Evolutionary conservation across 805 yeast species (phyloP).

Genomic region (Lipomyces anomalus): DNA sequence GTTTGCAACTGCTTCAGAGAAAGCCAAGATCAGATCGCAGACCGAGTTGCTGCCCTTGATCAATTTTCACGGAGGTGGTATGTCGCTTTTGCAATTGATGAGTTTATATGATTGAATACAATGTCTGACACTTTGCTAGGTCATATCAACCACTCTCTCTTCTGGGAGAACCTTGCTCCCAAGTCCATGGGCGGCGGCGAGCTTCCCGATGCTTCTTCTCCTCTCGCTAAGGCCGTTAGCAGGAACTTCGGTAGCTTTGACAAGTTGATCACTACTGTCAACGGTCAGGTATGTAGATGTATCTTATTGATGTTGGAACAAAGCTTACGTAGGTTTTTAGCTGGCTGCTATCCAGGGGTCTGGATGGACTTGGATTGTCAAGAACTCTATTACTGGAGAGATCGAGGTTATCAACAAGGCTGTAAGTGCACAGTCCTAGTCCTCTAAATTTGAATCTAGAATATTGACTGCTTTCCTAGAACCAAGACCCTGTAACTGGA

Average conservation of each 20-base stretch:
- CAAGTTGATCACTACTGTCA: slow-evolving; percentile 55
- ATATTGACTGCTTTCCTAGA: too few species aligned
- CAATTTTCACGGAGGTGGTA: slow-evolving; percentile 95
- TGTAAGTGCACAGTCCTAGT: slow-evolving; percentile 5
- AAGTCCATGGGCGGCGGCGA: slow-evolving; percentile 63
- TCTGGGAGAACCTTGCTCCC: slow-evolving; percentile 87
- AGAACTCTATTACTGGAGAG: slow-evolving; percentile 67
- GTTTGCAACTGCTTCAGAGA: slow-evolving; percentile 55
- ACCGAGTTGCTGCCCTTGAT: slow-evolving; percentile 59
- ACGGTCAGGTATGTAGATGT: slow-evolving; percentile 33
- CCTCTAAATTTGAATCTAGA: too few species aligned
- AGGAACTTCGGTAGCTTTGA: slow-evolving; percentile 71
- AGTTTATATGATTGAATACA: too few species aligned
- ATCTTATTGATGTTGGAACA: not conserved
- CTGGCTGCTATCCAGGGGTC: slow-evolving; percentile 90
- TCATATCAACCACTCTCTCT: slow-evolving; percentile 73
- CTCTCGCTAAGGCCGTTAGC: slow-evolving; percentile 52
- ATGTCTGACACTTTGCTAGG: too few species aligned
- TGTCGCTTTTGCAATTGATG: too few species aligned
- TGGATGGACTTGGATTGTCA: slow-evolving; percentile 91
- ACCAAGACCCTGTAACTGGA: slow-evolving; percentile 81
- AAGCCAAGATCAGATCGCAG: slow-evolving; percentile 56
- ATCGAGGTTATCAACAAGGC: slow-evolving; percentile 74
- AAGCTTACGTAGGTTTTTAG: slow-evolving; percentile 26
- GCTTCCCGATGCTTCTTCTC: slow-evolving; percentile 49